phyloP scores from a whole-genome alignment of 1,284 basidiomycete species.

The Grifola frondosa region DNA sequence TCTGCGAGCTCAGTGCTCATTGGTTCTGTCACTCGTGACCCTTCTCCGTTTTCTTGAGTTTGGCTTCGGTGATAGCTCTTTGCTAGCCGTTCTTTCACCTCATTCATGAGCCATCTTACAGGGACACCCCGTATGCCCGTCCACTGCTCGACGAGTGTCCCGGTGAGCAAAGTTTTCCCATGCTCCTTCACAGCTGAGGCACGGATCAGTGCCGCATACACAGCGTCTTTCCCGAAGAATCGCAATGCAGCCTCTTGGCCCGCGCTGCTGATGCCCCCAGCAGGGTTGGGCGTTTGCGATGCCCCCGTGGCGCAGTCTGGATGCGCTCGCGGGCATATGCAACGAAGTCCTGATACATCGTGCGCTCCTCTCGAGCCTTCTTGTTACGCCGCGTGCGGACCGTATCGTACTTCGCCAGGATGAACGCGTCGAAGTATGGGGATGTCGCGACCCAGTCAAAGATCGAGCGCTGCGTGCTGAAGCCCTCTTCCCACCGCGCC shows the following conservation, averaged over 20 bases:
- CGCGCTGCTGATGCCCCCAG: constrained; percentile 9
- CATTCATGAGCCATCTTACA: constrained; percentile 51
- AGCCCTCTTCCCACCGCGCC: constrained; percentile 51
- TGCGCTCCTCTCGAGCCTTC: constrained; percentile 48
- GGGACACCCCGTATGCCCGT: constrained; percentile 47
- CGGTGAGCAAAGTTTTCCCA: constrained; percentile 49
- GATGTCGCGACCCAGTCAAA: constrained; percentile 59
- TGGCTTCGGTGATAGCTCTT: background rate
- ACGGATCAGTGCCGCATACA: constrained; percentile 41
- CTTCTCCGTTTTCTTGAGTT: background rate
- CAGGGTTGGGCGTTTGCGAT: background rate
- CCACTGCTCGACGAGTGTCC: constrained; percentile 53
- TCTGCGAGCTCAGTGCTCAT: background rate
- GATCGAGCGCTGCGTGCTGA: constrained; percentile 48
- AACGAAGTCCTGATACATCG: constrained; percentile 61
- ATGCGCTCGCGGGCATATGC: constrained; percentile 39
- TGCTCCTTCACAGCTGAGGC: constrained; percentile 33
- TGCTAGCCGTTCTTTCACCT: constrained; percentile 40
- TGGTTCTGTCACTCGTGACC: background rate
- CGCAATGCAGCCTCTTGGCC: constrained; percentile 45
- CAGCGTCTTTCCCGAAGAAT: constrained; percentile 52
- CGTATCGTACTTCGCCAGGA: constrained; percentile 19
- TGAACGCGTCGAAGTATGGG: constrained; percentile 47
- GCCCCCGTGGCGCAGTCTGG: background rate
- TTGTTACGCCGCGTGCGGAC: constrained; percentile 30